Evolutionary conservation across 2,329 filamentous ascomycete genomes (phyloP).

Genomic region (Acrocalymma vagum): DNA sequence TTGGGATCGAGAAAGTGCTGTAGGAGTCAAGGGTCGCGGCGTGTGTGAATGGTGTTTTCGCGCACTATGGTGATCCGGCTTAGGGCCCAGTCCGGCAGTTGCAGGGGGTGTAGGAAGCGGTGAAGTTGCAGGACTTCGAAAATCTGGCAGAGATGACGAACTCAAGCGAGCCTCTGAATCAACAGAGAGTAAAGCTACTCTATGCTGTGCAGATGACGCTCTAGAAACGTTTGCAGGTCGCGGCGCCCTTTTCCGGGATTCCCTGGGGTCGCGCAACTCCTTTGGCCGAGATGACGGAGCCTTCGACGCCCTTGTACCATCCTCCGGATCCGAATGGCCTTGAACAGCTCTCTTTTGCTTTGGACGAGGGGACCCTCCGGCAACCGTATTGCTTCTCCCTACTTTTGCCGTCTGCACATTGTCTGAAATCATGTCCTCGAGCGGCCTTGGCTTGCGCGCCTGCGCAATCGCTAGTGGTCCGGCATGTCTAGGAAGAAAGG

Average conservation of each 20-base stretch:
- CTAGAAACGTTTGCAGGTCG: constrained; percentile 30
- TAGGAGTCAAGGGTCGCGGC: constrained; percentile 64
- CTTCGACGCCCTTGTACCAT: constrained; percentile 42
- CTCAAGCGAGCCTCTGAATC: constrained; percentile 70
- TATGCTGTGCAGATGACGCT: constrained; percentile 41
- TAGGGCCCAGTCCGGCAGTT: constrained; percentile 51
- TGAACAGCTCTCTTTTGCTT: constrained; percentile 52
- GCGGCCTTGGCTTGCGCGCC: constrained; percentile 75
- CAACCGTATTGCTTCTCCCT: constrained; percentile 75
- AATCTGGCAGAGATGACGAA: constrained; percentile 72
- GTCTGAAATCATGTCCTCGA: constrained; percentile 69
- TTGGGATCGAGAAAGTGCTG: constrained; percentile 70
- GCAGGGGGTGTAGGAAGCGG: constrained; percentile 48
- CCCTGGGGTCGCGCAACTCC: constrained; percentile 35
- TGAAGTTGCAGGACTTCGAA: constrained; percentile 60
- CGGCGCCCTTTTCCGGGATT: constrained; percentile 36
- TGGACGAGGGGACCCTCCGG: constrained; percentile 50
- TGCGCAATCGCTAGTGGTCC: constrained; percentile 84
- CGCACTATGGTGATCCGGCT: constrained; percentile 41
- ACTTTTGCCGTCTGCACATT: constrained; percentile 65
- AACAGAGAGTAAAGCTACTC: constrained; percentile 62
- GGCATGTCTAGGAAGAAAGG: constrained; percentile 78
- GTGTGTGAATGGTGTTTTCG: constrained; percentile 64
- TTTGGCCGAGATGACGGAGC: constrained; percentile 46
- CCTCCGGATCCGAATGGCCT: constrained; percentile 47